Conservation (phyloP, 306 rosid genomes). For the Sicyos baderoa region DNA sequence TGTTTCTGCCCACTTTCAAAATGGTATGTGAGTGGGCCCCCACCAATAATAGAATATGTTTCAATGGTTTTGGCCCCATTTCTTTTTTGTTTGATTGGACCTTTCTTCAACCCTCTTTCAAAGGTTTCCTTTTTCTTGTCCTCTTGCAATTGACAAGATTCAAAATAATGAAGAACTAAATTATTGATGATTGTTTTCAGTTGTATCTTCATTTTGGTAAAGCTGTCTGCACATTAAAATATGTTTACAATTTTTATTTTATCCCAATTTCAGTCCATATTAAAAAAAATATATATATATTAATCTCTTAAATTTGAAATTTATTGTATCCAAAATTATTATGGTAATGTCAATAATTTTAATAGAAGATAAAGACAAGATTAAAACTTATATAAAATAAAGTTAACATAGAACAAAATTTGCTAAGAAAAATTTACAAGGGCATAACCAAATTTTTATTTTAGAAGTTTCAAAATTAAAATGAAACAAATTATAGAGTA, state of each 20-base stretch:
- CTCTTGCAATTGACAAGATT: neutral
- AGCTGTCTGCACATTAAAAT: neutral
- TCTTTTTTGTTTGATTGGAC: neutral
- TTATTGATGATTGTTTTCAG: neutral
- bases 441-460: too few species aligned
- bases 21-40: constrained; percentile 5
- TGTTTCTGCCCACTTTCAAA: neutral
- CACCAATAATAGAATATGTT: constrained; percentile 24
- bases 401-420: too few species aligned
- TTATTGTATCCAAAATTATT: too few species aligned
- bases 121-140: neutral
- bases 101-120: neutral
- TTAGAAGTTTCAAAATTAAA: too few species aligned
- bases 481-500: too few species aligned
- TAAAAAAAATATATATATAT: too few species aligned
- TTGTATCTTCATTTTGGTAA: neutral
- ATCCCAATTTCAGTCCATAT: too few species aligned
- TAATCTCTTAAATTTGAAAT: too few species aligned
- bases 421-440: too few species aligned
- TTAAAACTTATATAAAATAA: too few species aligned
- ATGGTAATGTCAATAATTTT: neutral
- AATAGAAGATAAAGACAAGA: neutral
- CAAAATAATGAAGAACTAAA: neutral
- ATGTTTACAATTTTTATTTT: too few species aligned
- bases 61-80: neutral